Percentiles rank a stretch among this genome's conserved stretches.
phyloP scores from a whole-genome alignment of 306 rosid species.

The Astragalus glycyphyllos region DNA sequence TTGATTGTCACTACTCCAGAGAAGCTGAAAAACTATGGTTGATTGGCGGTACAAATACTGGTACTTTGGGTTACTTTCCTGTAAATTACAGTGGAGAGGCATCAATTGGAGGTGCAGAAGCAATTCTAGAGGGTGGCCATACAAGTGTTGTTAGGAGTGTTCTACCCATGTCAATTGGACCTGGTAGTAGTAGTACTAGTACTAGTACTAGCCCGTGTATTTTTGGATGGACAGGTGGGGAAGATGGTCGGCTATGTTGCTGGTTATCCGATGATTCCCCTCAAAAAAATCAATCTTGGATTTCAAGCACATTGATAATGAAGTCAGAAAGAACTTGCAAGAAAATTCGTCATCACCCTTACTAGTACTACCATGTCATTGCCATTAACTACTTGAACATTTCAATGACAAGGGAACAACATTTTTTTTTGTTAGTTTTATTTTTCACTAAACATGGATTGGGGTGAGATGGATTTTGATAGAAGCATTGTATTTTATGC shows the following conservation, averaged over 20 bases:
- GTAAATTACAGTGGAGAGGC: slow-evolving; percentile 53
- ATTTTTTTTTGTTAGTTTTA: background rate
- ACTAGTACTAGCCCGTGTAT: slow-evolving; percentile 52
- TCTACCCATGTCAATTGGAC: slow-evolving; percentile 64
- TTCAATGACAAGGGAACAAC: background rate
- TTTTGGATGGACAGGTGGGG: slow-evolving; percentile 98
- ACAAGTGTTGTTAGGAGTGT: slow-evolving; percentile 67
- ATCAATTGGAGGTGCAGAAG: slow-evolving; percentile 75
- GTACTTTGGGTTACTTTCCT: slow-evolving; percentile 83
- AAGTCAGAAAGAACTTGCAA: slow-evolving; percentile 59
- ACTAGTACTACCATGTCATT: slow-evolving; percentile 41
- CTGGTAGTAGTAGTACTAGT: slow-evolving; percentile 29
- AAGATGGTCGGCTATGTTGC: slow-evolving; percentile 93
- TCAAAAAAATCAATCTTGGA: slow-evolving; percentile 67
- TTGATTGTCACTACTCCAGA: slow-evolving; percentile 79
- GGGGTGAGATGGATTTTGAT: slow-evolving; percentile 14
- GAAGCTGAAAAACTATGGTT: slow-evolving; percentile 78
- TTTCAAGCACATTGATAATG: slow-evolving; percentile 65
- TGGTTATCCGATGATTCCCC: slow-evolving; percentile 76
- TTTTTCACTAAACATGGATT: slow-evolving; percentile 21
- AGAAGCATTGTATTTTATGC: background rate
- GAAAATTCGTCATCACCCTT: slow-evolving; percentile 76
- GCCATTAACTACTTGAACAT: background rate
- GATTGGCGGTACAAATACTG: slow-evolving; percentile 80
- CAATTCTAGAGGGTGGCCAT: slow-evolving; percentile 91